These are phyloP conservation scores for Tetratostichococcus sp. DNA, from an alignment of 139 green algal species.

Conservation along the genomic window DNA sequence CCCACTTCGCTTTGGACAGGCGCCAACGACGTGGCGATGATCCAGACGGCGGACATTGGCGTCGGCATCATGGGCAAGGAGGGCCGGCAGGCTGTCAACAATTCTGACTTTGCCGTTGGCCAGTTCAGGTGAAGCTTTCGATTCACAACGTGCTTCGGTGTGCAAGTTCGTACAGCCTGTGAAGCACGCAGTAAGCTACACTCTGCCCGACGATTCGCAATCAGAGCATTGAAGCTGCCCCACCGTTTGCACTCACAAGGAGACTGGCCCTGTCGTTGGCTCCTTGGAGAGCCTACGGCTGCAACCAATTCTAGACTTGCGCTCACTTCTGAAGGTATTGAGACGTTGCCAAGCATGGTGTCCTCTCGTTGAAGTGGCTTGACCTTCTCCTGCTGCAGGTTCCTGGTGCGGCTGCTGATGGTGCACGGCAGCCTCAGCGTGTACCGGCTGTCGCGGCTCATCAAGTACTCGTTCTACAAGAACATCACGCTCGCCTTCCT, in stretches of 20 bases:
- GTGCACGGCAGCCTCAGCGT: slow-evolving; percentile 87
- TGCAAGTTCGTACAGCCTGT: too few species aligned
- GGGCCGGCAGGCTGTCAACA: slow-evolving; percentile 88
- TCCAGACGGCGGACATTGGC: slow-evolving; percentile 89
- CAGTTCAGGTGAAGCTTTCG: slow-evolving; percentile 82
- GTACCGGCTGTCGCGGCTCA: slow-evolving; percentile 77
- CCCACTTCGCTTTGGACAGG: slow-evolving; percentile 34
- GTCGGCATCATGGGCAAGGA: slow-evolving; percentile 94
- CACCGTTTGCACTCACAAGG: too few species aligned
- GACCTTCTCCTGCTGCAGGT: slow-evolving; percentile 43
- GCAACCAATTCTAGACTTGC: too few species aligned
- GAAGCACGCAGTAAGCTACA: too few species aligned
- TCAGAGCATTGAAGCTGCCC: too few species aligned
- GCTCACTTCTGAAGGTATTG: too few species aligned
- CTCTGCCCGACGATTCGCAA: too few species aligned
- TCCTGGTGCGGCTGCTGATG: slow-evolving; percentile 88
- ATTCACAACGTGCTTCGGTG: too few species aligned
- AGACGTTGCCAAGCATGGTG: neutral
- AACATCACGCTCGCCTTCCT: slow-evolving; percentile 89
- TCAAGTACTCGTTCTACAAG: slow-evolving; percentile 98
- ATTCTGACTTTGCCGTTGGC: slow-evolving; percentile 87
- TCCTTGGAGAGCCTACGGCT: too few species aligned
- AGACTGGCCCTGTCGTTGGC: too few species aligned
- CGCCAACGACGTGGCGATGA: slow-evolving; percentile 83
- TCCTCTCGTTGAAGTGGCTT: slow-evolving; percentile 25